phyloP scores from a whole-genome alignment of 225 moss, liverwort and hornwort genomes.

The Lunularia cruciata region DNA sequence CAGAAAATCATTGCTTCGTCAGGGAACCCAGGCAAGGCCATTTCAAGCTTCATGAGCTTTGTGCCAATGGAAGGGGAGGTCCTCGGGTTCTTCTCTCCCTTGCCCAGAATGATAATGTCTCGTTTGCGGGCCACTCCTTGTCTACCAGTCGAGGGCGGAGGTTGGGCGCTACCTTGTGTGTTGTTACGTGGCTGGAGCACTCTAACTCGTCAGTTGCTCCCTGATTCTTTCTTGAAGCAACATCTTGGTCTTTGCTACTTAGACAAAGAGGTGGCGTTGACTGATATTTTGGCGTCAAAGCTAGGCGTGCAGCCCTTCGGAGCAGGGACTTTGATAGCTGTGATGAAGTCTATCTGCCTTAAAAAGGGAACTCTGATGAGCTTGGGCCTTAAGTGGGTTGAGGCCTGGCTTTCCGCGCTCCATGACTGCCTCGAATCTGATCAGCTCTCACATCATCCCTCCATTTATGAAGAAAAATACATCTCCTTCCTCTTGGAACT shows the following conservation, averaged over 20 bases:
- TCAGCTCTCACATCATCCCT: conserved; percentile 33
- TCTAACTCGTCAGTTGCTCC: conserved; percentile 59
- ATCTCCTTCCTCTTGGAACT: conserved; percentile 47
- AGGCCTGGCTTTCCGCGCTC: conserved; percentile 72
- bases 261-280: conserved; percentile 66
- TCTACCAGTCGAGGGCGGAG: conserved; percentile 76
- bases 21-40: conserved; percentile 58
- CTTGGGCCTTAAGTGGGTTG: conserved; percentile 63
- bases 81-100: conserved; percentile 81
- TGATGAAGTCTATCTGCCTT: conserved; percentile 65
- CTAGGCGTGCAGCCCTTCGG: conserved; percentile 76
- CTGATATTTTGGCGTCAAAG: conserved; percentile 67
- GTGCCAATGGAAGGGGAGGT: conserved; percentile 97
- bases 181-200: conserved; percentile 64
- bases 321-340: conserved; percentile 58
- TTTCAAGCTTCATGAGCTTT: conserved; percentile 78
- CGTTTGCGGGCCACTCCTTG: conserved; percentile 65
- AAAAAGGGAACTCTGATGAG: conserved; percentile 41
- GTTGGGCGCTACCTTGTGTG: conserved; percentile 83
- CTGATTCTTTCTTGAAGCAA: conserved; percentile 58
- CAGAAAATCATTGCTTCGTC: conserved; percentile 41
- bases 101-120: conserved; percentile 76
- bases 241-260: conserved; percentile 78
- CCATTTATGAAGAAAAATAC: conserved; percentile 31
- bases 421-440: conserved; percentile 69